Conservation (phyloP, 106 monocot genomes). For the Acanthochlamys bracteata region DNA sequence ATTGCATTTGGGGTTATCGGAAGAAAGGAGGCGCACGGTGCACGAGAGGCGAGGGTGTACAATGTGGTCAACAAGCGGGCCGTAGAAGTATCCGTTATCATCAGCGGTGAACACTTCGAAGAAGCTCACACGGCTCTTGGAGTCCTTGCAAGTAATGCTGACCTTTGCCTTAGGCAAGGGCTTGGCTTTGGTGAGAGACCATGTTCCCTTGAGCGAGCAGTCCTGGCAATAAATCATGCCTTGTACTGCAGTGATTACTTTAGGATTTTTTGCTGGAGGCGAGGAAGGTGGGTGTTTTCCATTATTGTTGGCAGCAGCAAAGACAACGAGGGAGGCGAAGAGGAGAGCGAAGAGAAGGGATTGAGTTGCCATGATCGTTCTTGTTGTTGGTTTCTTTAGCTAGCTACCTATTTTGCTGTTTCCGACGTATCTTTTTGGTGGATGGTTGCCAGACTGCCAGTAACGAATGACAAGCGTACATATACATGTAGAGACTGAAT, state of each 20-base stretch:
- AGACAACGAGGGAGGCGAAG: background rate
- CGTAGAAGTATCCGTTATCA: conserved; percentile 36
- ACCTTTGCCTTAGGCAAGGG: conserved; percentile 39
- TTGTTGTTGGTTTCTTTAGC: too few species aligned
- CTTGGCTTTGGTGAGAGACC: conserved; percentile 30
- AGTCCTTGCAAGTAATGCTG: conserved; percentile 40
- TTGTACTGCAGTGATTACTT: conserved; percentile 17
- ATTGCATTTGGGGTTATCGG: conserved; percentile 9
- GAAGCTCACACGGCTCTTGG: conserved; percentile 25
- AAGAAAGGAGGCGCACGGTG: conserved; percentile 26
- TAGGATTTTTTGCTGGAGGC: background rate
- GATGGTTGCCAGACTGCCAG: too few species aligned
- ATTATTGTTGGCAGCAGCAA: background rate
- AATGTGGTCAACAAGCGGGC: conserved; percentile 5
- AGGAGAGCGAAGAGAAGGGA: background rate
- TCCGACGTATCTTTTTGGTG: too few species aligned
- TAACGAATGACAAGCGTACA: too few species aligned
- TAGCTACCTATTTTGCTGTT: too few species aligned
- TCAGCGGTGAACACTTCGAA: conserved; percentile 28
- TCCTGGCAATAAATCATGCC: conserved; percentile 56
- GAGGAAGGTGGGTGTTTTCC: background rate
- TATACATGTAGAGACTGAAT: too few species aligned
- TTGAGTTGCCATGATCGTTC: too few species aligned
- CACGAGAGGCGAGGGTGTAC: too few species aligned
- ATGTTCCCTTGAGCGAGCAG: conserved; percentile 27